Evolutionary conservation across 805 yeast species (phyloP).

Genomic region (Naumovozyma baii): DNA sequence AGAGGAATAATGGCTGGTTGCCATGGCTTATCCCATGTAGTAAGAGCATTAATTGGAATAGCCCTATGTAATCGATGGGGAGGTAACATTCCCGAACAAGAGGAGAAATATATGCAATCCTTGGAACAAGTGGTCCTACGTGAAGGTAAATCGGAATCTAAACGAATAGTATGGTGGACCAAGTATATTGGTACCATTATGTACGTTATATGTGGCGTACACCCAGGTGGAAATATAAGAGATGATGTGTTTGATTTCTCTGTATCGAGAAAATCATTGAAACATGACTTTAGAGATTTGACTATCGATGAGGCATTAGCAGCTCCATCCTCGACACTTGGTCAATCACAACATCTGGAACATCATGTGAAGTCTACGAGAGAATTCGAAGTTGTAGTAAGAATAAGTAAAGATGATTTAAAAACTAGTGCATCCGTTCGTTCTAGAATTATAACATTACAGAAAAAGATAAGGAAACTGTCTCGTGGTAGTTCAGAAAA

Average conservation of each 20-base stretch:
- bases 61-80: slow-evolving; percentile 79
- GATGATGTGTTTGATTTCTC: slow-evolving; percentile 46
- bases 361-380: neutral
- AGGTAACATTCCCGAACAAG: slow-evolving; percentile 55
- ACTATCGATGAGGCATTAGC: slow-evolving; percentile 16
- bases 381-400: slow-evolving; percentile 34
- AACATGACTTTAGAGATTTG: slow-evolving; percentile 13
- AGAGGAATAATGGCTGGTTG: slow-evolving; percentile 69
- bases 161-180: slow-evolving; percentile 60
- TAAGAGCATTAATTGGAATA: slow-evolving; percentile 60
- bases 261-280: slow-evolving; percentile 24
- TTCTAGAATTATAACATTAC: slow-evolving; percentile 48
- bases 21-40: slow-evolving; percentile 65
- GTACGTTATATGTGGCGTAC: slow-evolving; percentile 72
- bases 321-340: neutral
- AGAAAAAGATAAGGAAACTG: slow-evolving; percentile 50
- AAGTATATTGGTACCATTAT: slow-evolving; percentile 60
- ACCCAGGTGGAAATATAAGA: slow-evolving; percentile 70
- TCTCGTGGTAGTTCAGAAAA: slow-evolving; percentile 41
- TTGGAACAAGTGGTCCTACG: slow-evolving; percentile 43
- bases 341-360: neutral
- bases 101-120: slow-evolving; percentile 37
- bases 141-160: slow-evolving; percentile 36
- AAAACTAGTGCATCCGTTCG: slow-evolving; percentile 52
- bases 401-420: slow-evolving; percentile 42